These are phyloP conservation scores for Aechmea fasciata DNA, from an alignment of 176 grass and related monocot species.

Conservation along the genomic window DNA sequence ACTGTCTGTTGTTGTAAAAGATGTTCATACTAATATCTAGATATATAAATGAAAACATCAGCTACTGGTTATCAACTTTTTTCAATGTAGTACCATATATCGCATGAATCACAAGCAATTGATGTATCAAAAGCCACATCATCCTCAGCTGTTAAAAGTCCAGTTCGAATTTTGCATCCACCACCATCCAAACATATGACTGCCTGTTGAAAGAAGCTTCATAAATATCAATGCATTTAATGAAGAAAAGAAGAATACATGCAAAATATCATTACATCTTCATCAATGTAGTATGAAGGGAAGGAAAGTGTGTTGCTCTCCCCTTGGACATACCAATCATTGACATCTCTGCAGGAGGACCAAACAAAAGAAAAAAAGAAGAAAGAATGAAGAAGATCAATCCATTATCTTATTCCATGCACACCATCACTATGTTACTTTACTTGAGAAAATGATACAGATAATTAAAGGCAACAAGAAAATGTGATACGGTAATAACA, in stretches of 20 bases:
- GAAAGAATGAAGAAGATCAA: neutral
- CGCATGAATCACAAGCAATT: slow-evolving; percentile 96
- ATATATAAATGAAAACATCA: too few relatives aligned
- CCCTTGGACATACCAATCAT: slow-evolving; percentile 68
- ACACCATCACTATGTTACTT: too few relatives aligned
- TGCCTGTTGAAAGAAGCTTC: slow-evolving; percentile 37
- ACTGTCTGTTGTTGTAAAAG: too few relatives aligned
- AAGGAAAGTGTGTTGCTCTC: slow-evolving; percentile 71
- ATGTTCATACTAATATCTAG: too few relatives aligned
- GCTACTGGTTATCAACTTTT: too few relatives aligned
- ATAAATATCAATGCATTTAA: neutral
- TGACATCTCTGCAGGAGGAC: slow-evolving; percentile 46
- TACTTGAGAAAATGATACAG: too few relatives aligned
- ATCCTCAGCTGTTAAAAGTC: slow-evolving; percentile 42
- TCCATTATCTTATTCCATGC: too few relatives aligned
- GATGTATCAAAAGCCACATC: slow-evolving; percentile 73
- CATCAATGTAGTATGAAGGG: slow-evolving; percentile 85
- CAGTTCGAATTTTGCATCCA: slow-evolving; percentile 72
- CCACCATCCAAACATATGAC: slow-evolving; percentile 76
- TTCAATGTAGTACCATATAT: slow-evolving; percentile 57
- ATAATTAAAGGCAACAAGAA: too few relatives aligned
- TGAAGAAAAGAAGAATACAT: slow-evolving; percentile 6
- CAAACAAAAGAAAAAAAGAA: slow-evolving; percentile 14
- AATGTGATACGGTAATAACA: too few relatives aligned
- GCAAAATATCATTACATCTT: slow-evolving; percentile 70